Percentiles rank a stretch among this genome's conserved stretches.
Conservation (phyloP, 2,329 filamentous ascomycete genomes). For the Aspergillus ruber region DNA sequence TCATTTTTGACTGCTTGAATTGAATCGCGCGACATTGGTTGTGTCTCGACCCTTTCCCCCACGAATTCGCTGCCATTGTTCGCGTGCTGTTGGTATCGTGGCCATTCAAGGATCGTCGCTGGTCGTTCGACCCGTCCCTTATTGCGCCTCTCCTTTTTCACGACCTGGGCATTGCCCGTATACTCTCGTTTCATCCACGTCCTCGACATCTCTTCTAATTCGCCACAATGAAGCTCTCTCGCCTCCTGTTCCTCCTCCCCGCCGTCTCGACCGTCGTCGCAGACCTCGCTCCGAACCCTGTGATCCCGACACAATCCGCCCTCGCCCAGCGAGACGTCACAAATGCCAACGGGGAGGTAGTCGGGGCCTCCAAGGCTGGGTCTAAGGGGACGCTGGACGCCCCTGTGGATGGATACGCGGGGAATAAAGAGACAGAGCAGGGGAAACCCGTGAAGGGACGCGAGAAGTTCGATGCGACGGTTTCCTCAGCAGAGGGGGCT, state of each 20-base stretch:
- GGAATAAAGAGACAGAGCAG: slow-evolving; percentile 40
- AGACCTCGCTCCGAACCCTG: slow-evolving; percentile 9
- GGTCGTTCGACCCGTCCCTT: no score
- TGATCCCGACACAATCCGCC: neutral
- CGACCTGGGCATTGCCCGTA: neutral
- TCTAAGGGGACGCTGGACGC: slow-evolving; percentile 65
- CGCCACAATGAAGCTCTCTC: slow-evolving; percentile 27
- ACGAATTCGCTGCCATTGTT: no score
- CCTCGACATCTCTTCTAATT: neutral
- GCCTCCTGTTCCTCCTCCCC: slow-evolving; percentile 31
- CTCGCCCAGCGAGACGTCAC: neutral
- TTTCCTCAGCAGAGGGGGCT: slow-evolving; percentile 7
- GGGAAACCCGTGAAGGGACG: slow-evolving; percentile 26
- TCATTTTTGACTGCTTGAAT: neutral
- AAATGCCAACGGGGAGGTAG: slow-evolving; percentile 8
- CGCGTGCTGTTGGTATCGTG: no score
- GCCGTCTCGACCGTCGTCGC: slow-evolving; percentile 23
- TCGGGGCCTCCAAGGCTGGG: slow-evolving; percentile 16
- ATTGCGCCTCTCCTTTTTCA: neutral
- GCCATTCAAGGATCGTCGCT: no score
- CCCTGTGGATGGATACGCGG: slow-evolving; percentile 84
- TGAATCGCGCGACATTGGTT: neutral
- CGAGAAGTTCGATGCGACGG: slow-evolving; percentile 19
- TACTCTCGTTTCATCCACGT: neutral
- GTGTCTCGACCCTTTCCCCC: neutral